Conservation (phyloP, 176 grass and related monocot genomes). For the Ananas comosus region DNA sequence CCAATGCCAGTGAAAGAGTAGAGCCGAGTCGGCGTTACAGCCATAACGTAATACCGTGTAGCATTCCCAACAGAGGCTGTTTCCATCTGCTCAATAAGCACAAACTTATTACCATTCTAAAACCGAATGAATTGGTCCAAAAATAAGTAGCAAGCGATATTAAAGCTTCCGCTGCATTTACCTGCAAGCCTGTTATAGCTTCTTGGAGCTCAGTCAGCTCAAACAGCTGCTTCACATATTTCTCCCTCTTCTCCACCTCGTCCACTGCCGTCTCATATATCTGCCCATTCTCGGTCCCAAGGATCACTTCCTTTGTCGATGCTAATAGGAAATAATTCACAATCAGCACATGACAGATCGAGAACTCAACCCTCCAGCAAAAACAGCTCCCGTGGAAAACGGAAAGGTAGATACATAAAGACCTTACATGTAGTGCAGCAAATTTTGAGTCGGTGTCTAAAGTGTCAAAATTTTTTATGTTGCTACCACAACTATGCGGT, state of each 20-base stretch:
- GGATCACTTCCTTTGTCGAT: conserved; percentile 90
- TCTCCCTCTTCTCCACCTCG: conserved; percentile 90
- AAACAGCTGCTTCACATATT: conserved; percentile 73
- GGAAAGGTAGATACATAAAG: no score
- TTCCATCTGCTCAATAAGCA: conserved; percentile 54
- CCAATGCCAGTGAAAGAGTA: conserved; percentile 97
- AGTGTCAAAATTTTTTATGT: no score
- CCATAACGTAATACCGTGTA: conserved; percentile 85
- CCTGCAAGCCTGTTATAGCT: conserved; percentile 76
- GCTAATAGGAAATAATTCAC: conserved; percentile 25
- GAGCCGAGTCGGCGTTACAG: conserved; percentile 69
- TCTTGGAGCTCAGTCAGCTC: conserved; percentile 68
- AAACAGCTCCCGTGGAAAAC: no score
- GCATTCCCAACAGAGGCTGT: conserved; percentile 40
- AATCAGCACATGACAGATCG: background rate
- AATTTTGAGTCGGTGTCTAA: no score
- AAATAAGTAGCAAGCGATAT: no score
- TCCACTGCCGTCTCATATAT: conserved; percentile 80
- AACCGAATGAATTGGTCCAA: no score
- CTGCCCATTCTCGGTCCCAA: conserved; percentile 66
- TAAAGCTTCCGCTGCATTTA: conserved; percentile 1
- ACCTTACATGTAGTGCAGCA: no score
- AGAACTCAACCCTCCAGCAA: background rate
- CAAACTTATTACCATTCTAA: background rate
- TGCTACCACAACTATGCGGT: no score